These are phyloP conservation scores for Candida peoriensis DNA, from an alignment of 805 yeast genomes.

Conservation along the genomic window DNA sequence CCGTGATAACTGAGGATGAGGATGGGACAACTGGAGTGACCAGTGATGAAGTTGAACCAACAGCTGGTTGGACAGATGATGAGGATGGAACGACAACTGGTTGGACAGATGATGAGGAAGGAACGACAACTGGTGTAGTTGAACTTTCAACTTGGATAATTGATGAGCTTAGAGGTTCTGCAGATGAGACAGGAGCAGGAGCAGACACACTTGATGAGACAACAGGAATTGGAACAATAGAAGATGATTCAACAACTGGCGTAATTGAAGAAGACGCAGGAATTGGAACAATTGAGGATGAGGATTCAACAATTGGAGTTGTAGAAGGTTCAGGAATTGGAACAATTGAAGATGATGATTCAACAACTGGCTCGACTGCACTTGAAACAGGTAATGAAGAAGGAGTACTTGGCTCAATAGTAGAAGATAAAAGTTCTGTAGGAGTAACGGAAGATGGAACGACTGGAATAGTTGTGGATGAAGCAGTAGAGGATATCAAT, in stretches of 20 bases:
- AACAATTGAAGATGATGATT: neutral
- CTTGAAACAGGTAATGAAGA: constrained; percentile 1
- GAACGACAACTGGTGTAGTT: neutral
- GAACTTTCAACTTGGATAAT: neutral
- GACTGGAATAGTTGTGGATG: constrained; percentile 1
- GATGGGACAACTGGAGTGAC: neutral
- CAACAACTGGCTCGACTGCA: neutral
- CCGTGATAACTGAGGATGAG: constrained; percentile 63
- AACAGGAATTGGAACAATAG: neutral
- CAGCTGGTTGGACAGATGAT: neutral
- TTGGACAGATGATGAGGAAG: neutral
- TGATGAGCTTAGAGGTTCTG: too few species aligned
- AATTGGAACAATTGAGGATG: neutral
- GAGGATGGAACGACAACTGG: constrained; percentile 1
- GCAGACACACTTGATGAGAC: neutral
- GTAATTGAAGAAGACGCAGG: neutral
- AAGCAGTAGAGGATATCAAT: neutral
- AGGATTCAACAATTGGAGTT: neutral
- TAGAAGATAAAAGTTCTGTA: neutral
- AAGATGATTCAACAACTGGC: neutral
- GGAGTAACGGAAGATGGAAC: neutral
- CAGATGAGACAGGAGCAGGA: neutral
- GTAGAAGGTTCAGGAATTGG: constrained; percentile 1
- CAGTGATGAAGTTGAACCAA: neutral
- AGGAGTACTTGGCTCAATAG: neutral